Conservation (phyloP, 148 eudicot species). For the Vaccinium darrowii region DNA sequence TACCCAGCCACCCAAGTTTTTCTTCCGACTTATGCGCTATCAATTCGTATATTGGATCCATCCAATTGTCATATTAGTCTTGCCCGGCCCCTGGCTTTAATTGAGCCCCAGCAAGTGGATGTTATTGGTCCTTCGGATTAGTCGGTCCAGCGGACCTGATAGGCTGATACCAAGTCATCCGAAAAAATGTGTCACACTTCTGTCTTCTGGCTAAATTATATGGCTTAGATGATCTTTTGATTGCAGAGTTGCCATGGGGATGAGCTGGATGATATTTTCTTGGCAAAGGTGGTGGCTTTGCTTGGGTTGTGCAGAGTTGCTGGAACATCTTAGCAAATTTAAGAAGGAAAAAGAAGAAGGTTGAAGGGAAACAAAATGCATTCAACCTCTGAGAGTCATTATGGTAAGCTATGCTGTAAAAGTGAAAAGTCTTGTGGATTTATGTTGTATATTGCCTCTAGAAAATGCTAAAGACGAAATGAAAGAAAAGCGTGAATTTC, state of each 20-base stretch:
- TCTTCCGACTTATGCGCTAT: neutral
- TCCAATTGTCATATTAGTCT: neutral
- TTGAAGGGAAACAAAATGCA: neutral
- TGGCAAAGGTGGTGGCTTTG: neutral
- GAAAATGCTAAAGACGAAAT: neutral
- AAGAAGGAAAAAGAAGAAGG: neutral
- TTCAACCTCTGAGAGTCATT: neutral
- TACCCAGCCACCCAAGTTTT: no score
- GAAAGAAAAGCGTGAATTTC: neutral
- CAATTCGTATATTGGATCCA: neutral
- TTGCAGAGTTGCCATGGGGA: neutral
- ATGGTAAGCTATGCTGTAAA: neutral
- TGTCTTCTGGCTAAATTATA: no score
- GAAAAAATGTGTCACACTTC: neutral
- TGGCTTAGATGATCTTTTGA: neutral
- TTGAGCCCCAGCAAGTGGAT: neutral
- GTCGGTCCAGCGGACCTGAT: neutral
- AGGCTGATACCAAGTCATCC: neutral
- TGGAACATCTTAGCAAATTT: neutral
- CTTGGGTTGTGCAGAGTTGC: neutral
- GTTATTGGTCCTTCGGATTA: neutral
- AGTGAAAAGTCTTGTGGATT: slow-evolving; percentile 2
- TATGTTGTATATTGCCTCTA: neutral
- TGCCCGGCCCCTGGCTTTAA: neutral
- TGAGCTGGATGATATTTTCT: neutral